Evolutionary conservation across 805 yeast species (phyloP), one percentile per base, ranked within the genome.

Genomic region (Saccharomycopsis malanga): DNA sequence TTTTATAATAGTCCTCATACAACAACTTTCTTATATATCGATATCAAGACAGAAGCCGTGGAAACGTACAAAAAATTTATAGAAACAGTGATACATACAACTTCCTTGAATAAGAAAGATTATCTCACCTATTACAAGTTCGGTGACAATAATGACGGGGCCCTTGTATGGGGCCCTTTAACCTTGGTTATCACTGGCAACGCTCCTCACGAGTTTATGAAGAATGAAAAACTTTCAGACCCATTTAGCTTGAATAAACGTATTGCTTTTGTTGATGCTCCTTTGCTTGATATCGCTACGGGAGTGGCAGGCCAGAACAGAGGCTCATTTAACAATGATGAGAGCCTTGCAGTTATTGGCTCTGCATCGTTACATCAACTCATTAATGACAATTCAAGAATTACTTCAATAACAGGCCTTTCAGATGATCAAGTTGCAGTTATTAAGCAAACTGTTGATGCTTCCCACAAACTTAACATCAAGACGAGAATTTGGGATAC

Each of bases 401-500:
- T 42, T 15, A 6, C 4, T 3, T 24, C 42, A 7, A 24, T 36
- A 21, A 25, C 29, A 21, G 66, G 73, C 2, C 62, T 77, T 34
- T 61, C 59, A 20, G 52, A 50, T 0, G 55, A 55, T 0, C 76
- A 76, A 49, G 46, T 57, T 37, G 48, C 37, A 1, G 54, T 25
- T 9, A 52, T 75, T 21, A 53, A 53, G 20, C 30, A 48, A 3
- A 54, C 53, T 23, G 60, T 76, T 18, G 61, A 63, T 7, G 43
- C 4, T 0, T 81, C 85, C 1, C 86, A 81, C 54, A 56, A 61
- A 2, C 49, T 63, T 42, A 76, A 77, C 10, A 56, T 82, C 35
- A 68, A 71, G 53, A 74, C 86, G 0, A 66, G 91, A 47, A 65
- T 82, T 25, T 83, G 89, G 89, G 88, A 81, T 17, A 79, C 78